These are phyloP conservation scores for Pseudogymnoascus sp. DNA, from an alignment of 2,329 filamentous ascomycete genomes.

Conservation along the genomic window DNA sequence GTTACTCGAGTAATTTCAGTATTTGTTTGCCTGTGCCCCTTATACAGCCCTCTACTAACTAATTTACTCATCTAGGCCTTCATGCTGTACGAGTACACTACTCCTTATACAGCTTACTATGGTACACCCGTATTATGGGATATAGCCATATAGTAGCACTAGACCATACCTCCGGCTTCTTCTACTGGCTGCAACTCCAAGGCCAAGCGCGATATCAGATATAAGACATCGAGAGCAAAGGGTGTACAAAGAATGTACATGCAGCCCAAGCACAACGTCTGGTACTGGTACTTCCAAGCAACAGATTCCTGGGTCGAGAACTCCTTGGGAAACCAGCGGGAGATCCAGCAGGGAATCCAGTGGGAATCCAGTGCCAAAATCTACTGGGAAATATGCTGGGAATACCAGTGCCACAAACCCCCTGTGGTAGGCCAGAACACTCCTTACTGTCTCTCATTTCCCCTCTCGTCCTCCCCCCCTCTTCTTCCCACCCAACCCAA, in stretches of 20 bases:
- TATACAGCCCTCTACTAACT: neutral
- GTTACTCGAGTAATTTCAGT: neutral
- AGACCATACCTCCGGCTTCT: neutral
- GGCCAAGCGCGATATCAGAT: neutral
- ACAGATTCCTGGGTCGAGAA: neutral
- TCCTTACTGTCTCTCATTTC: neutral
- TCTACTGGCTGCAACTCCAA: neutral
- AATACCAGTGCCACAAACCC: neutral
- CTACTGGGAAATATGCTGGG: neutral
- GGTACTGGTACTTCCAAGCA: neutral
- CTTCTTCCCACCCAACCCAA: too few species aligned
- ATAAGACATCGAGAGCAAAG: neutral
- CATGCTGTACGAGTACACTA: neutral
- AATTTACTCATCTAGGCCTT: neutral
- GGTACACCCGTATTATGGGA: neutral
- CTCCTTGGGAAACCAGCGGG: neutral
- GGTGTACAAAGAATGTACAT: neutral
- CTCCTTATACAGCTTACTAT: neutral
- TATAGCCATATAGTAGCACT: neutral
- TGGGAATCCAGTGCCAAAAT: neutral
- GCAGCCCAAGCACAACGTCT: neutral
- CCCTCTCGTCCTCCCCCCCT: neutral
- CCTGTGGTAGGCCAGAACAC: neutral
- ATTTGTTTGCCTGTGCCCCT: neutral
- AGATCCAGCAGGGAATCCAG: neutral